phyloP scores from a whole-genome alignment of 2,329 filamentous ascomycete species.

The Emericellopsis cladophorae region DNA sequence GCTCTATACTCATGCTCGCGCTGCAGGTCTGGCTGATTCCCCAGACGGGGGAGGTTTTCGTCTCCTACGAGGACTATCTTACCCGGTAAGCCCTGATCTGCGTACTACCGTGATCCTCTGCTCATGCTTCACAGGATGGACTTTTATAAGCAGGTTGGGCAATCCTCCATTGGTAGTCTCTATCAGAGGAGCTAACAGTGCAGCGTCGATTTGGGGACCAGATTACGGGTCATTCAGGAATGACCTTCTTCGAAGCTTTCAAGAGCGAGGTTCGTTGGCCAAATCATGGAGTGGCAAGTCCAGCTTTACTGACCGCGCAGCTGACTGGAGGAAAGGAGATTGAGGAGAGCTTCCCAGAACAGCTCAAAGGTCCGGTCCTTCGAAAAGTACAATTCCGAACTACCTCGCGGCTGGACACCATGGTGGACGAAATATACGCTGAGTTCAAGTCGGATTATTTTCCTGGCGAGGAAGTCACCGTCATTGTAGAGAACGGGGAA shows the following conservation, averaged over 20 bases:
- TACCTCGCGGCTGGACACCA: conserved; percentile 76
- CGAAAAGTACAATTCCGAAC: conserved; percentile 86
- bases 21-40: conserved; percentile 80
- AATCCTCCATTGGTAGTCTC: too few relatives aligned
- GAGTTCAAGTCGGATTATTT: conserved; percentile 87
- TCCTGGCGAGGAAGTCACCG: conserved; percentile 72
- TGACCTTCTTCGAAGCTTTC: conserved; percentile 86
- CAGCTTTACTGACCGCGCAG: conserved; percentile 24
- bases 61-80: conserved; percentile 78
- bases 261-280: conserved; percentile 66
- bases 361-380: conserved; percentile 80
- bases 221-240: conserved; percentile 82
- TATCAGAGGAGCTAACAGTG: conserved; percentile 1
- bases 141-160: conserved; percentile 73
- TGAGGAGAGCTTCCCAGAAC: conserved; percentile 82
- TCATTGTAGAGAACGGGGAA: conserved; percentile 56
- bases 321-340: conserved; percentile 75
- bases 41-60: conserved; percentile 82
- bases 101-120: not conserved
- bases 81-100: conserved; percentile 47
- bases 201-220: conserved; percentile 88
- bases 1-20: conserved; percentile 2
- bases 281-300: not conserved
- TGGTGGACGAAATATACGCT: conserved; percentile 55
- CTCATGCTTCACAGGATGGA: conserved; percentile 52